Evolutionary conservation across 129 eudicot genomes (phyloP), one percentile per base, ranked within the genome.

Genomic region (Deinandra increscens): DNA sequence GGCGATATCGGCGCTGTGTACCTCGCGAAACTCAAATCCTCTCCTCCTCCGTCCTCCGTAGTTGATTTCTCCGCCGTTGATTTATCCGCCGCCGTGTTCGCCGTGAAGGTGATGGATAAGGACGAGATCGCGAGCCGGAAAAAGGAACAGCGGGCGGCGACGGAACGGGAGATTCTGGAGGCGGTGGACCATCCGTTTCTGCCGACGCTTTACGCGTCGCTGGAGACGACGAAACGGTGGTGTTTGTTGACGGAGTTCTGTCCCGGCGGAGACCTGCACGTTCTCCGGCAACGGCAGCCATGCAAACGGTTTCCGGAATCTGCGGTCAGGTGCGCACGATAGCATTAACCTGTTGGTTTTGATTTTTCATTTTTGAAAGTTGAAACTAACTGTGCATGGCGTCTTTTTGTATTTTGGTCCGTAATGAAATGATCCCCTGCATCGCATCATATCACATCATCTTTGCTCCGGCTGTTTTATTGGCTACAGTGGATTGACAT

Each of bases 1-100:
- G 97, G 97, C 8, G 97, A 91, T 79, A 91, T 91, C 63, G 96
- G 97, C 46, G 82, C 94, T 13, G 97, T 91, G 23, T 91, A 80
- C 94, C 71, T 91, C 0, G 87, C 94, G 0, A 85, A 86, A 48
- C 79, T 91, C 29, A 91, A 88, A 56, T 63, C 49, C 11, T 41
- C 83, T 15, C 31, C 31, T 1, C 19, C 78, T 17, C 3, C 81
- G 4, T 33, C 72, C 10, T 19, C 64, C n/a, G n/a, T n/a, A n/a
- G n/a, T n/a, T n/a, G n/a, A n/a, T n/a, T n/a, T n/a, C n/a, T n/a
- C n/a, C n/a, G n/a, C n/a, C n/a, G n/a, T n/a, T n/a, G n/a, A n/a
- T n/a, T n/a, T n/a, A n/a, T n/a, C 44, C 48, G 14, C 48, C 49
- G 7, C 69, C 49, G 43, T 86, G 0, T 88, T 91, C 68, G 98